A percentile compares a stretch with the other conserved stretches of the same genome.
phyloP scores from a whole-genome alignment of 2,329 filamentous ascomycete species.

The Diaporthe vexans region DNA sequence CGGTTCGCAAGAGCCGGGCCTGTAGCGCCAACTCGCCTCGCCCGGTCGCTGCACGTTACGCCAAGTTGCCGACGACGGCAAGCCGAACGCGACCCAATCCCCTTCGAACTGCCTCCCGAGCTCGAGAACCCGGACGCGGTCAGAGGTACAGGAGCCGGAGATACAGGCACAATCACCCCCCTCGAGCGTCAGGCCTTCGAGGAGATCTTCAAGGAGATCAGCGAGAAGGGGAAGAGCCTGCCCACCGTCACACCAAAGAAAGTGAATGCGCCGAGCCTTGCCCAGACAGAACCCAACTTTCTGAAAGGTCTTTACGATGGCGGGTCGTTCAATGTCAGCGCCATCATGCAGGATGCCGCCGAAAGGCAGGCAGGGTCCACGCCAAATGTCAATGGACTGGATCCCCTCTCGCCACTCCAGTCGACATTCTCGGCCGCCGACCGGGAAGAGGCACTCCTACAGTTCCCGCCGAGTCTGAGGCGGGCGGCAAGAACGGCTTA shows the following conservation, averaged over 20 bases:
- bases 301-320: slow-evolving; percentile 31
- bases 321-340: slow-evolving; percentile 43
- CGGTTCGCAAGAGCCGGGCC: slow-evolving; percentile 40
- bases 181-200: slow-evolving; percentile 64
- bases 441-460: slow-evolving; percentile 53
- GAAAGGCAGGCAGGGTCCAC: slow-evolving; percentile 34
- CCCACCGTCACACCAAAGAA: slow-evolving; percentile 45
- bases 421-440: slow-evolving; percentile 47
- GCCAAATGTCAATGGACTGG: slow-evolving; percentile 37
- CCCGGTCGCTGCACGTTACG: slow-evolving; percentile 46
- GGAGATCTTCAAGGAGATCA: slow-evolving; percentile 71
- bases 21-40: slow-evolving; percentile 43
- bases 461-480: slow-evolving; percentile 57
- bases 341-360: slow-evolving; percentile 49
- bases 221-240: slow-evolving; percentile 47
- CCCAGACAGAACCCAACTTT: slow-evolving; percentile 29
- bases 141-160: slow-evolving; percentile 43
- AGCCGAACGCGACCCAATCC: slow-evolving; percentile 56
- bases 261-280: slow-evolving; percentile 32
- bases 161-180: slow-evolving; percentile 68
- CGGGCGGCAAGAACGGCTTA: slow-evolving; percentile 55
- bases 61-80: slow-evolving; percentile 42
- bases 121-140: slow-evolving; percentile 48
- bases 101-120: slow-evolving; percentile 63
- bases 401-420: slow-evolving; percentile 43